Percentiles rank a stretch among this genome's conserved stretches.
These are phyloP conservation scores for Daldinia vernicosa DNA, from an alignment of 495 filamentous ascomycete species.

Conservation along the genomic window DNA sequence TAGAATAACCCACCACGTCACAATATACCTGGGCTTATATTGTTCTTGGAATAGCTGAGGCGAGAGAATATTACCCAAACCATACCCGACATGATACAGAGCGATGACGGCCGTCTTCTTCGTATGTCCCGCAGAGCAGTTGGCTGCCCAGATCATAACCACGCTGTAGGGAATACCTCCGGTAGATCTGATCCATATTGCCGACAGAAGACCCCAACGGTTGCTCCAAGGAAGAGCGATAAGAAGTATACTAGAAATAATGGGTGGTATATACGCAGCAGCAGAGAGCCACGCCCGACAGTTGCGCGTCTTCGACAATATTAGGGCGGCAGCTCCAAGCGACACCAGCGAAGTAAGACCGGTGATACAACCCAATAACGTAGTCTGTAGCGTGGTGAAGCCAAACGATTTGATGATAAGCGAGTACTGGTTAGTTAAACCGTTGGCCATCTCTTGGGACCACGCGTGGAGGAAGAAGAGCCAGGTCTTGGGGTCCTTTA, in stretches of 20 bases:
- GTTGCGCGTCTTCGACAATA: conserved; percentile 51
- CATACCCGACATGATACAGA: conserved; percentile 53
- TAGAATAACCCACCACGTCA: conserved; percentile 55
- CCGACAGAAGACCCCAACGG: conserved; percentile 51
- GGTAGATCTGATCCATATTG: conserved; percentile 52
- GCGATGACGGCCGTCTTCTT: conserved; percentile 60
- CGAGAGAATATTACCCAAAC: conserved; percentile 49
- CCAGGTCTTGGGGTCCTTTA: conserved; percentile 66
- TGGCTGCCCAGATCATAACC: conserved; percentile 51
- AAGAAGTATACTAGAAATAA: conserved; percentile 47
- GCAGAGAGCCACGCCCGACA: conserved; percentile 52
- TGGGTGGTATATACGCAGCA: conserved; percentile 45
- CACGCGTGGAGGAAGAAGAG: conserved; percentile 53
- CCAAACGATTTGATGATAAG: conserved; percentile 56
- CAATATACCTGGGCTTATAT: conserved; percentile 51
- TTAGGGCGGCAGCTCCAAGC: conserved; percentile 40
- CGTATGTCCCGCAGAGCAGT: conserved; percentile 51
- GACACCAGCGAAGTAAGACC: conserved; percentile 51
- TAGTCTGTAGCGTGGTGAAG: conserved; percentile 53
- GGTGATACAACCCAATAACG: conserved; percentile 47
- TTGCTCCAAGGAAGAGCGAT: conserved; percentile 52
- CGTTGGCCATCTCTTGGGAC: conserved; percentile 56
- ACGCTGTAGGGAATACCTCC: conserved; percentile 52
- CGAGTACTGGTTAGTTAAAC: conserved; percentile 55
- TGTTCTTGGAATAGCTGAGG: conserved; percentile 49